phyloP scores from a whole-genome alignment of 2,329 filamentous ascomycete species.

The Ceratocystis cacaofunesta region DNA sequence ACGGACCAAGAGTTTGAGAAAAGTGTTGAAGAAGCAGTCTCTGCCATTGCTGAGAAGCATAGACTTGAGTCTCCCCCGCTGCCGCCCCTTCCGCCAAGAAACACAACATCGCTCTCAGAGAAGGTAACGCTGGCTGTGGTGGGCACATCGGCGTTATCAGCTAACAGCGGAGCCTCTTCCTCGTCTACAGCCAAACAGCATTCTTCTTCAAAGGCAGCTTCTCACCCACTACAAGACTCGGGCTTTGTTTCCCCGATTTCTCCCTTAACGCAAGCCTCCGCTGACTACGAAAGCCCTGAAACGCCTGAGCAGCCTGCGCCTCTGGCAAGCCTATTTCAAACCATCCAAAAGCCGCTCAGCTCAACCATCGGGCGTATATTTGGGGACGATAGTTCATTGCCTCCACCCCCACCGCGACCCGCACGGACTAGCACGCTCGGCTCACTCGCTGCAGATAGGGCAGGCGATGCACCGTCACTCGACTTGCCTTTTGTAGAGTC shows the following conservation, averaged over 20 bases:
- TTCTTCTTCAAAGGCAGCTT: neutral
- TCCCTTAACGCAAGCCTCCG: neutral
- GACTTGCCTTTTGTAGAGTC: conserved; percentile 1
- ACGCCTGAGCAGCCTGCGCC: conserved; percentile 13
- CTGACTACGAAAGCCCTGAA: conserved; percentile 2
- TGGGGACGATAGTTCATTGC: conserved; percentile 43
- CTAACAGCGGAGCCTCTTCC: conserved; percentile 4
- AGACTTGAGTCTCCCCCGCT: conserved; percentile 35
- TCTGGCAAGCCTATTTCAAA: conserved; percentile 46
- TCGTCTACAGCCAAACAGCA: neutral
- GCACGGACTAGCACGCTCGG: conserved; percentile 21
- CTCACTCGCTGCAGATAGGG: conserved; percentile 19
- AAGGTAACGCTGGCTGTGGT: conserved; percentile 62
- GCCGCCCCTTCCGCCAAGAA: conserved; percentile 22
- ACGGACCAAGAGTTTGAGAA: conserved; percentile 88
- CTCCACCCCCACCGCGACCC: conserved; percentile 18
- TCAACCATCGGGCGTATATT: conserved; percentile 84
- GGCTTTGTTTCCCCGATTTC: neutral
- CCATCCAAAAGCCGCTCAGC: conserved; percentile 78
- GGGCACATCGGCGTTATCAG: conserved; percentile 6
- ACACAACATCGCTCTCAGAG: conserved; percentile 44
- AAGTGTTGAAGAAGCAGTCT: conserved; percentile 93
- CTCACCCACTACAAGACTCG: neutral
- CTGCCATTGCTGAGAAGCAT: conserved; percentile 85
- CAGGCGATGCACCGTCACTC: conserved; percentile 5